These are phyloP conservation scores for Daldinia bambusicola DNA, from an alignment of 495 filamentous ascomycete species.

Conservation along the genomic window DNA sequence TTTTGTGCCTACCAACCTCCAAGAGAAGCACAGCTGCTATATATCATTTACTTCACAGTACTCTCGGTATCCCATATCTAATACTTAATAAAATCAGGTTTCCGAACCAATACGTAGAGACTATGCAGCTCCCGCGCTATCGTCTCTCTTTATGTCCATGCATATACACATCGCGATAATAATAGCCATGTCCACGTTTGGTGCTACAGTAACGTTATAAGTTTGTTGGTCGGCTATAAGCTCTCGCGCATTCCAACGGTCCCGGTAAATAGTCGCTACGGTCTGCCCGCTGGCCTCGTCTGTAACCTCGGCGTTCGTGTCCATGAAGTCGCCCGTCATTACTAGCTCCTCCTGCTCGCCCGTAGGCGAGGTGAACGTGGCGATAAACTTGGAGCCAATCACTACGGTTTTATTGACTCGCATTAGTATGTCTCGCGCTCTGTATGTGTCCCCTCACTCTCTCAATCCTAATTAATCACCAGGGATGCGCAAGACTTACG, in stretches of 20 bases:
- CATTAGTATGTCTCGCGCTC: constrained; percentile 5
- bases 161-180: constrained; percentile 70
- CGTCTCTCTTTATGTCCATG: constrained; percentile 70
- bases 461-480: not conserved
- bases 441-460: not conserved
- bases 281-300: constrained; percentile 54
- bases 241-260: constrained; percentile 63
- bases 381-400: constrained; percentile 57
- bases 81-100: not conserved
- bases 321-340: constrained; percentile 63
- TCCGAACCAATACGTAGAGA: not conserved
- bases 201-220: constrained; percentile 68
- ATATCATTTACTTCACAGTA: no score
- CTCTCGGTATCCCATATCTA: no score
- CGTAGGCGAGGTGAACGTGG: constrained; percentile 57
- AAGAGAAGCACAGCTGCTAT: no score
- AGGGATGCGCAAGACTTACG: constrained; percentile 51
- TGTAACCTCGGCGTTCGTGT: constrained; percentile 59
- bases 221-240: constrained; percentile 67
- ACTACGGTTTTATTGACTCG: constrained; percentile 44
- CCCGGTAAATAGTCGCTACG: constrained; percentile 66
- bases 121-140: constrained; percentile 11
- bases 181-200: constrained; percentile 67
- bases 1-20: not conserved
- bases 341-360: constrained; percentile 49